Percentiles rank a stretch among this genome's conserved stretches.
Evolutionary conservation across 192 early-diverging fungal species (phyloP).

Genomic region (Gonapodya sp.): DNA sequence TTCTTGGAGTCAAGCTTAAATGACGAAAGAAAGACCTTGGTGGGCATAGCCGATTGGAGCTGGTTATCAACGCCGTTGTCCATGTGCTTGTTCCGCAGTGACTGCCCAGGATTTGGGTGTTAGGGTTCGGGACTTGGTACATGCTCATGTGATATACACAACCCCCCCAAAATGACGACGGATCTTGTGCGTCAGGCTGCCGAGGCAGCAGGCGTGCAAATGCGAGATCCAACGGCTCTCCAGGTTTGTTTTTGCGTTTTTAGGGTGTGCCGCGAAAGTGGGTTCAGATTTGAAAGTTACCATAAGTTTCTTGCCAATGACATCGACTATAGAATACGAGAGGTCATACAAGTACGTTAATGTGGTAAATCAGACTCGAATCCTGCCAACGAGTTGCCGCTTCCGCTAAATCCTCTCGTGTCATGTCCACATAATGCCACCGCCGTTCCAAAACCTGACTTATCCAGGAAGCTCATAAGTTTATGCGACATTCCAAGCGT

Average conservation of each 20-base stretch:
- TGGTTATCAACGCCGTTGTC: too few relatives aligned
- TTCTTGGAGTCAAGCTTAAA: neutral
- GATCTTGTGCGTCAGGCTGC: neutral
- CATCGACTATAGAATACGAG: neutral
- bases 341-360: neutral
- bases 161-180: neutral
- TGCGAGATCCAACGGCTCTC: neutral
- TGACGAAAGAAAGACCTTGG: neutral
- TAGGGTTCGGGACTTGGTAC: neutral
- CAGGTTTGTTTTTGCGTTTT: neutral
- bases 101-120: too few relatives aligned
- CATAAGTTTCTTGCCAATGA: neutral
- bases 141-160: neutral
- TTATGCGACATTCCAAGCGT: conserved; percentile 90
- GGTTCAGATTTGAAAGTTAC: too few relatives aligned
- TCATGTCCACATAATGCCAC: too few relatives aligned
- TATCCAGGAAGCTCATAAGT: conserved; percentile 78
- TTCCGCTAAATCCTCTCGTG: too few relatives aligned
- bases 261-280: too few relatives aligned
- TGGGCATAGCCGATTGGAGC: too few relatives aligned
- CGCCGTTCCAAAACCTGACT: too few relatives aligned
- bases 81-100: too few relatives aligned
- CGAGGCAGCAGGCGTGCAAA: neutral
- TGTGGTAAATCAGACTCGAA: neutral
- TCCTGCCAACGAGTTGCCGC: neutral